Base-by-base conservation (phyloP, 805 yeast genomes). In the Hyphopichia homilentoma region DNA sequence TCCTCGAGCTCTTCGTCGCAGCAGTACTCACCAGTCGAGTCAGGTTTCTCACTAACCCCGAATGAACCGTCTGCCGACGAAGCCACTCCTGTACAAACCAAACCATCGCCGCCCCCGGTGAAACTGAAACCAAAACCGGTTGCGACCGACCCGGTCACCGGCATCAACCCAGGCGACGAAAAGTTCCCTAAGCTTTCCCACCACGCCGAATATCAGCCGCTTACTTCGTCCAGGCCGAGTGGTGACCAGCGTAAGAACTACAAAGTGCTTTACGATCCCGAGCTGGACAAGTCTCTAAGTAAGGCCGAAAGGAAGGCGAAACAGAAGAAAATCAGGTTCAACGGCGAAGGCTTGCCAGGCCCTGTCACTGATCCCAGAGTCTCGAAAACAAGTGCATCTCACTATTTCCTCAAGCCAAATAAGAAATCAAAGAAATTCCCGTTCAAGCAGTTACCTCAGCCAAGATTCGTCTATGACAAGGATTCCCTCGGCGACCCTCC, bases 401-500 rank as follows among this genome's bases (percentile, higher is more conserved):
- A 47, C 9, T 67, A 66, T 34, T 52, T 64, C 22, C 51, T 48
- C 16, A 66, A 65, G 38, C 65, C 63, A 6, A 55, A 51, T 45
- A 68, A 66, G 41, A 50, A 47, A 32, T 57, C 65, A 9, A 70
- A 61, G 38, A 65, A 62, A 27, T 50, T 62, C 28, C 70, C 70
- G 0, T 67, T 54, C 46, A 69, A 64, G 39, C 64, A 65, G 13
- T 55, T 71, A 11, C 67, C 70, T 0, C 55, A 55, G 19, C 59
- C 74, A 2, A 63, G 61, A 36, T 70, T 68, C 42, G 44, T 53
- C 4, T 84, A 70, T 51, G 95, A 87, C 52, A 70, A 78, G 36
- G 68, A 81, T 47, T 84, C 94, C 0, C 50, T 85, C 8, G 94
- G 93, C 0, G 79, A 82, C 0, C 75, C 79, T 12, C 96, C 95